Percentiles rank a stretch among this genome's conserved stretches.
Conservation (phyloP, 2,329 filamentous ascomycete species). For the Diaporthe ilicicola region DNA sequence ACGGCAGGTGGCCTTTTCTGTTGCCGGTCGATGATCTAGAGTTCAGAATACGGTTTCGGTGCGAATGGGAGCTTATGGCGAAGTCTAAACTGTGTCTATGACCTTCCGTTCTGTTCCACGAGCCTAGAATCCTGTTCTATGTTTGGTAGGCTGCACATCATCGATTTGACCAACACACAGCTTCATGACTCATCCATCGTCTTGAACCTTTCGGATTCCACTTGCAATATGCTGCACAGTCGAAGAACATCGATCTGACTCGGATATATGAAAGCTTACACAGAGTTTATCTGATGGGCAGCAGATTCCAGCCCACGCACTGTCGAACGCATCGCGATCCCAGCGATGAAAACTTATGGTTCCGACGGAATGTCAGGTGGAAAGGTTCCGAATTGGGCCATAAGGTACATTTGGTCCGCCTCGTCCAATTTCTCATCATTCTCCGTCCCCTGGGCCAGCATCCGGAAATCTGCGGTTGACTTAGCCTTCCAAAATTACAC, state of each 20-base stretch:
- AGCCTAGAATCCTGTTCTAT: too few species aligned
- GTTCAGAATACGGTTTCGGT: not conserved
- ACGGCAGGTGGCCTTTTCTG: not conserved
- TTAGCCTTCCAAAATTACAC: not conserved
- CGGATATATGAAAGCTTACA: too few species aligned
- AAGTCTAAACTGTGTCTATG: not conserved
- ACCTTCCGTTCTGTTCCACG: too few species aligned
- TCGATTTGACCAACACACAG: too few species aligned
- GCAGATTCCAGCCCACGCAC: not conserved
- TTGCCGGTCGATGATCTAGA: not conserved
- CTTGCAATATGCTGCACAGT: too few species aligned
- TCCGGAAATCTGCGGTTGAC: slow-evolving; percentile 44
- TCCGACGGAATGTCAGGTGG: slow-evolving; percentile 38
- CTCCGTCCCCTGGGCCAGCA: slow-evolving; percentile 42
- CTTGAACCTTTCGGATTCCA: too few species aligned
- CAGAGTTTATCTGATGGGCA: slow-evolving; percentile 12
- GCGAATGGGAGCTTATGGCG: too few species aligned
- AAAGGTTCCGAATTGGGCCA: slow-evolving; percentile 49
- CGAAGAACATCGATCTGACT: too few species aligned
- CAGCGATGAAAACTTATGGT: not conserved
- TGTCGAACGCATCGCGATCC: too few species aligned
- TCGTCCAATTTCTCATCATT: slow-evolving; percentile 39
- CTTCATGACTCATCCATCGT: too few species aligned
- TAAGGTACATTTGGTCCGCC: slow-evolving; percentile 43
- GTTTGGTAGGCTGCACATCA: too few species aligned